Evolutionary conservation across 371 early-diverging fungal genomes (phyloP), one percentile per base, ranked within the genome.

Genomic region (Rhizomucor miehei): DNA sequence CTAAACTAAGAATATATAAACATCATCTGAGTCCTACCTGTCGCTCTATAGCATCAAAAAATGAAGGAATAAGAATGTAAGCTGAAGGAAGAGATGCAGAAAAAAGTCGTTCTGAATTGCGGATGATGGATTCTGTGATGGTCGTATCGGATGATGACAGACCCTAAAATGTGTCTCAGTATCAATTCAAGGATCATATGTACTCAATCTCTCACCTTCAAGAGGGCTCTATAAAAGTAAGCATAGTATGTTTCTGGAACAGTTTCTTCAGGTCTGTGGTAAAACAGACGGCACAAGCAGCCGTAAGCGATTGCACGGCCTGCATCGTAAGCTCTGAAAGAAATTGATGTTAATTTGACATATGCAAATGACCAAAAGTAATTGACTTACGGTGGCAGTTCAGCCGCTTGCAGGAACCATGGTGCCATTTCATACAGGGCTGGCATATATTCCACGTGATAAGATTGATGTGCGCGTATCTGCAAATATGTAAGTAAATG

Each of bases 261-360:
- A 3, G 64, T 57, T 56, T 87, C 86, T 46, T 90, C 88, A 29
- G 85, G 82, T 17, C 83, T 65, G 19, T 80, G 82, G 34, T 81
- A 82, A 82, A 93, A 87, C 47, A 89, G 70, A n/a, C 86, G 69
- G 58, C 91, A 91, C 9, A 92, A 63, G 48, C 81, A 78, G 0
- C 87, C 87, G 65, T 77, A 84, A 1, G 89, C 89, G 13, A 63
- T 51, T 20, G 79, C 81, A 19, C 79, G 71, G 17, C 90, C 86
- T 6, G 71, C 74, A 44, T 72, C 67, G 61, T 64, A 82, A 0
- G 77, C 66, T 40, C 84, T 87, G 54, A 1, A 34, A 44, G 6
- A n/a, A 12, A 29, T 11, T 14, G 48, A 21, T 29, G 8, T 5
- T 3, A 3, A 29, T 29, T 29, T 29, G 3, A 3, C 8, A 29